Evolutionary conservation across 169 alveolate species (phyloP).

Genomic region (Babesia ovata): DNA sequence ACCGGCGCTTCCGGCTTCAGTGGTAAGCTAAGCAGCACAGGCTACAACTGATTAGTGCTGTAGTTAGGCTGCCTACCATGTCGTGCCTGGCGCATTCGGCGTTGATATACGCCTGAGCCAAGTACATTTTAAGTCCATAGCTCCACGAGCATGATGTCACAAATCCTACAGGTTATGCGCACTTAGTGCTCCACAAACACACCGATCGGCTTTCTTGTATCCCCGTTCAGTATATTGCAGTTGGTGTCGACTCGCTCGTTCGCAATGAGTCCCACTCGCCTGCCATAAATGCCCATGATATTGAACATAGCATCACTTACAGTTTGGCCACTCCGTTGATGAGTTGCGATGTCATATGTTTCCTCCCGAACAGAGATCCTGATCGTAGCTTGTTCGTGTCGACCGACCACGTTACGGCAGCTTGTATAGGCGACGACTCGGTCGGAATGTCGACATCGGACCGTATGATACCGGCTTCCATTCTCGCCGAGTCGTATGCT

Average conservation of each 20-base stretch:
- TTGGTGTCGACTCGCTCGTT: constrained; percentile 9
- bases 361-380: constrained; percentile 67
- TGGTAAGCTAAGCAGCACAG: constrained; percentile 50
- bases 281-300: neutral
- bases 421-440: constrained; percentile 72
- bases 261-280: constrained; percentile 60
- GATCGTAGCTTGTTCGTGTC: constrained; percentile 68
- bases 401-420: constrained; percentile 76
- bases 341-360: constrained; percentile 47
- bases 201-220: constrained; percentile 64
- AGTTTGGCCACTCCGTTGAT: constrained; percentile 51
- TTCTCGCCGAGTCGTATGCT: constrained; percentile 71
- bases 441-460: constrained; percentile 72
- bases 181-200: no score
- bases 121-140: constrained; percentile 58
- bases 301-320: constrained; percentile 22
- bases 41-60: constrained; percentile 1
- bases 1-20: constrained; percentile 26
- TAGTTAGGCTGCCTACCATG: constrained; percentile 20
- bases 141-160: constrained; percentile 63
- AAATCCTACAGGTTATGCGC: constrained; percentile 18
- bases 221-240: constrained; percentile 31
- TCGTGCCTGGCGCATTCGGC: constrained; percentile 63
- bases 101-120: constrained; percentile 56
- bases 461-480: constrained; percentile 76